Evolutionary conservation across 129 eudicot species (phyloP).

Genomic region (Lonicera japonica): DNA sequence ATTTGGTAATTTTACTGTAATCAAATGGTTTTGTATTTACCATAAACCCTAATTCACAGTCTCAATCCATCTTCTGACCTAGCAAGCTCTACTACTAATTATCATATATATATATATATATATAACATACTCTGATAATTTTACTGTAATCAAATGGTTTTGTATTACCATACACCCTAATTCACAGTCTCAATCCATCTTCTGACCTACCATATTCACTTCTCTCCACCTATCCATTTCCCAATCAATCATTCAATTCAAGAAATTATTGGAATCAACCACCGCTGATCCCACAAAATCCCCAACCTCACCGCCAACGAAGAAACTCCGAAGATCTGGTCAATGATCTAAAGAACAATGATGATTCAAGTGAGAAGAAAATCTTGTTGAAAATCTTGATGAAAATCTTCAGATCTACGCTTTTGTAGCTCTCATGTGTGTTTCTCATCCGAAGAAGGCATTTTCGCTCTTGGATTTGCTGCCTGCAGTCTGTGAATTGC

Average conservation of each 20-base stretch:
- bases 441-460: conserved; percentile 50
- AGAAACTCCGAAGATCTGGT: conserved; percentile 59
- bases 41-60: conserved; percentile 56
- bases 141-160: too few species aligned
- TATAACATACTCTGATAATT: too few species aligned
- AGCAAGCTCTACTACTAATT: too few species aligned
- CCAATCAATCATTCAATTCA: conserved; percentile 39
- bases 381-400: conserved; percentile 1
- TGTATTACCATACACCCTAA: too few species aligned
- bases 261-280: conserved; percentile 14
- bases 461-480: conserved; percentile 53
- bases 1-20: too few species aligned
- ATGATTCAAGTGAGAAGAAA: conserved; percentile 17
- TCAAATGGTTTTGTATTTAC: too few species aligned
- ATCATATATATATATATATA: too few species aligned
- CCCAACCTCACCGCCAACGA: conserved; percentile 66
- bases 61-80: conserved; percentile 47
- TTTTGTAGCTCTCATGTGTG: conserved; percentile 49
- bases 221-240: conserved; percentile 59
- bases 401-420: conserved; percentile 59
- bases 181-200: conserved; percentile 46
- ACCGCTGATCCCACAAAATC: too few species aligned
- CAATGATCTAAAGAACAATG: conserved; percentile 32
- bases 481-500: conserved; percentile 54
- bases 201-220: conserved; percentile 53